A percentile compares a stretch with the other conserved stretches of the same genome.
phyloP scores from a whole-genome alignment of 257 asterid species.

The Coffea eugenioides region DNA sequence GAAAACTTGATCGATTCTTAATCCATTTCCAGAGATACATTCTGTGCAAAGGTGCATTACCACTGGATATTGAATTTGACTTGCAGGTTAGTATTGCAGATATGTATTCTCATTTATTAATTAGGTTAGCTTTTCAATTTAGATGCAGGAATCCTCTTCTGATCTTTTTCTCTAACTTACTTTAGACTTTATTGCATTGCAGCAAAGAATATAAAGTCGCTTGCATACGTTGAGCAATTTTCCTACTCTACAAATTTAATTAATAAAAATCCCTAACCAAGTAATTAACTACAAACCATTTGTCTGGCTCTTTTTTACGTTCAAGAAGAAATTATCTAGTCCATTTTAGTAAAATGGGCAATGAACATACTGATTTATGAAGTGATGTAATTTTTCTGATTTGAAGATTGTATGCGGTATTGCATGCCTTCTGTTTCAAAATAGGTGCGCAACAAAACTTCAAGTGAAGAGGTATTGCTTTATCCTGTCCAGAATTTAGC shows the following conservation, averaged over 20 bases:
- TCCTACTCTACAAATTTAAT: background rate
- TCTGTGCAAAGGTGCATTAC: slow-evolving; percentile 75
- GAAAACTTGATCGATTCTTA: slow-evolving; percentile 95
- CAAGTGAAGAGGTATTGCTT: background rate
- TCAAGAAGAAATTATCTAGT: background rate
- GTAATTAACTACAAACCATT: background rate
- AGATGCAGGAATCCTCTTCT: background rate
- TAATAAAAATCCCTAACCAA: slow-evolving; percentile 1
- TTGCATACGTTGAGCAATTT: background rate
- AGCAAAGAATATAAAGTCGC: background rate
- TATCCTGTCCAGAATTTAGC: background rate
- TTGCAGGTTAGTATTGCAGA: slow-evolving; percentile 69
- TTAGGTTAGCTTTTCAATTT: background rate
- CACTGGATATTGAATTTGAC: slow-evolving; percentile 95
- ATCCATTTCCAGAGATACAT: slow-evolving; percentile 92
- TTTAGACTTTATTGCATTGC: background rate
- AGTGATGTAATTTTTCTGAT: background rate
- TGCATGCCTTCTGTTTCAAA: background rate
- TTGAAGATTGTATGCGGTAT: background rate
- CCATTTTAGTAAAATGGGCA: background rate
- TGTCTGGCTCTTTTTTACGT: background rate
- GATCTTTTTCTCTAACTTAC: background rate
- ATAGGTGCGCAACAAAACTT: background rate
- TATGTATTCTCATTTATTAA: background rate
- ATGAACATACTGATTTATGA: background rate